Base-by-base conservation (phyloP, 2,329 filamentous ascomycete species). In the Cladosporium phlei region DNA sequence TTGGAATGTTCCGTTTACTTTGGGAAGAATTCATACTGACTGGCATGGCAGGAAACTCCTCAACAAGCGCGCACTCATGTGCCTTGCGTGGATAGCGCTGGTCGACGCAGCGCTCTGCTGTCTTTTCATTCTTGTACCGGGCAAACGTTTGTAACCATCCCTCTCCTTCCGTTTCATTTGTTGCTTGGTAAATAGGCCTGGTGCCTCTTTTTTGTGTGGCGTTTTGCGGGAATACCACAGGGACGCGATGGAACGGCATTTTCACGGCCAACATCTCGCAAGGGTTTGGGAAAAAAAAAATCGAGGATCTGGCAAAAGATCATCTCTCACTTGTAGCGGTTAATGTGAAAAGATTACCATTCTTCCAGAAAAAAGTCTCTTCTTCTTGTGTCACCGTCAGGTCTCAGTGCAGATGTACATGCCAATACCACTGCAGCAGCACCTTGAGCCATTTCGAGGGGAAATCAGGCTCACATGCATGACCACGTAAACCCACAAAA, bases 51-150 rank as follows among this genome's bases (percentile, higher is more conserved):
- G 88, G 54, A 86, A 82, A 61, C 80, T 97, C 16, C 77, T 98
- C 47, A 82, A 81, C 55, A 90, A 90, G 65, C 85, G 93, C 49
- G 84, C 93, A 0, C 63, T 88, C 33, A 89, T 93, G 71, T 87
- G 93, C 11, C 70, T 96, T 11, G 73, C 80, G 7, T 77, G 93
- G 52, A 90, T 90, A 22, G 65, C 83, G 21, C 65, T 94, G 24
- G 75, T 94, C 46, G 87, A 91, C 54, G 82, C 87, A 3, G 87
- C 82, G n/a, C 71, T 97, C 11, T 88, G 87, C 59, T 78, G 93
- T 48, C 73, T 98, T 20, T 98, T 98, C 71, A 90, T 96, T 57
- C 83, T 98, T 49, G 93, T 98, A 4, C 93, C 93, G 1, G 91
- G 93, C 46, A 94, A 86, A 65, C 76, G 86, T 51, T 75, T 94